Evolutionary conservation across 768 basidiomycete species (phyloP), one percentile per base, ranked within the genome.

Genomic region (Ephemerocybe angulata): DNA sequence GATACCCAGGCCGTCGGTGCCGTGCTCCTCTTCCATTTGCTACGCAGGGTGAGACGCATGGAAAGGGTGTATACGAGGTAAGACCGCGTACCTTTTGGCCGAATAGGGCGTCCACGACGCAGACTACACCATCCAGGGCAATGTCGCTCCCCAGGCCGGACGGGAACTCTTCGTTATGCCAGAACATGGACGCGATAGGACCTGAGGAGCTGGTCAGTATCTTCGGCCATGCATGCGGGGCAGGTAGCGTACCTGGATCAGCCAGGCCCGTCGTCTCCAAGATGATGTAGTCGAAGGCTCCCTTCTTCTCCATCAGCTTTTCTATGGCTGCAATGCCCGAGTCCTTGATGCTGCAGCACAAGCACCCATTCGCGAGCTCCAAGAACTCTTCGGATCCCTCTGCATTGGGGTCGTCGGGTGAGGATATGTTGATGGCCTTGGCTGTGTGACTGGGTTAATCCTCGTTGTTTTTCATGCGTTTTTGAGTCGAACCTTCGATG

Each of bases 341-440:
- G 66, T 98, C 95, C 63, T 97, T 96, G 73, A 98, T 91, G 56
- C 93, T 95, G 67, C 97, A 99, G 70, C 97, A 99, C n/a, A 99
- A 69, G 68, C 97, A 98, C 17, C 97, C 97, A 67, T 99, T 96
- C 0, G 93, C 86, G 1, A 98, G 80, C 62, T 97, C 94, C 10
- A 99, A 82, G 63, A 96, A 84, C 63, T 95, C 92, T 65, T 93
- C 88, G 1, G 87, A 86, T 42, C 82, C 74, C 46, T 84, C 80
- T 17, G 80, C 84, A 12, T 78, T 70, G 7, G 84, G 84, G 60
- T 85, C 82, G 30, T 84, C 81, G 2, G 72, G 71, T 12, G 86
- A 86, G 3, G 89, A 79, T 7, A 98, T 80, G 54, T 90, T 93
- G 65, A 98, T 87, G 0, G 91, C 79, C 71, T 88, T 91, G 42